Percentiles rank a stretch among this genome's conserved stretches.
Conservation (phyloP, 306 rosid species). For the Betula pendula region DNA sequence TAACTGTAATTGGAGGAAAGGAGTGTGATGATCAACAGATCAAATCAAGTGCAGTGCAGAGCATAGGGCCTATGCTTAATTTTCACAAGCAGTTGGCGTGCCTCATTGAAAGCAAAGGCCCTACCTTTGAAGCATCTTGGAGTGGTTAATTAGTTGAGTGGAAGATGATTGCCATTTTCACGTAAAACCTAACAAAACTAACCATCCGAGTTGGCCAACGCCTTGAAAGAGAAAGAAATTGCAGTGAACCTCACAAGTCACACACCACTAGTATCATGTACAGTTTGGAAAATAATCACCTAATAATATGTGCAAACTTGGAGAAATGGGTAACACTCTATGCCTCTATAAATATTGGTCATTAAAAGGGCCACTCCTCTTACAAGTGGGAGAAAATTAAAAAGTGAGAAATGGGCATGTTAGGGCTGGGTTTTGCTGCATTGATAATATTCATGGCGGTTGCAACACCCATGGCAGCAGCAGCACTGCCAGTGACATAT, state of each 20-base stretch:
- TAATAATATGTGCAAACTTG: constrained; percentile 44
- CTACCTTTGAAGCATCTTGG: not conserved
- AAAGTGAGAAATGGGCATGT: constrained; percentile 22
- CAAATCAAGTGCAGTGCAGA: too few relatives aligned
- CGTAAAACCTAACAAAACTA: constrained; percentile 25
- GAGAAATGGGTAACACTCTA: constrained; percentile 38
- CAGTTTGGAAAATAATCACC: constrained; percentile 51
- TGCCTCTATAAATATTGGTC: constrained; percentile 42
- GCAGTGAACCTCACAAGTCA: constrained; percentile 10
- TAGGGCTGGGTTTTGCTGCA: constrained; percentile 23
- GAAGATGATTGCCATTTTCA: constrained; percentile 1
- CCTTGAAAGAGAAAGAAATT: constrained; percentile 23
- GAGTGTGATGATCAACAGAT: too few relatives aligned
- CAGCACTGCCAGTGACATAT: constrained; percentile 39
- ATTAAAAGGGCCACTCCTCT: not conserved
- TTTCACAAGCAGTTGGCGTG: not conserved
- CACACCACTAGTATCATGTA: constrained; percentile 2
- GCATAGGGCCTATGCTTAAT: too few relatives aligned
- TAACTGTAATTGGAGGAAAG: too few relatives aligned
- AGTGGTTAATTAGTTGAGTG: not conserved
- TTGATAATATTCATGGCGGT: constrained; percentile 21
- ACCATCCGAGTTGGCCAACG: constrained; percentile 55
- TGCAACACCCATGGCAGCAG: constrained; percentile 19
- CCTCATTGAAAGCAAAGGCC: not conserved
- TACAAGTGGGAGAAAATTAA: not conserved